Evolutionary conservation across 2,329 filamentous ascomycete genomes (phyloP).

Genomic region (Scytalidium sp.): DNA sequence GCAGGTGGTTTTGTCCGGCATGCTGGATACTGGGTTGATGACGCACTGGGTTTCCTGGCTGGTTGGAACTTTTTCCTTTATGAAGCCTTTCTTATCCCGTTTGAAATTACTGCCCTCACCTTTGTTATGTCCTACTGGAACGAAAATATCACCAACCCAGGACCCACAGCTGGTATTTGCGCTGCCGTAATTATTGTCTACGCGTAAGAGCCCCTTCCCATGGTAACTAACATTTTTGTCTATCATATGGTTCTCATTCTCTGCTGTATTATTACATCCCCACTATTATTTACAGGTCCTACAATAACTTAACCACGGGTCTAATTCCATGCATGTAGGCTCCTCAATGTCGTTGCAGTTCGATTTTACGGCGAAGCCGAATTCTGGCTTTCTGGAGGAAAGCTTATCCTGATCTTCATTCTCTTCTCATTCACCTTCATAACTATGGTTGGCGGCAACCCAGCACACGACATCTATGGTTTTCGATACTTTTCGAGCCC

Average conservation of each 20-base stretch:
- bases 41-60: slow-evolving; percentile 47
- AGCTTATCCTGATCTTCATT: slow-evolving; percentile 49
- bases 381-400: slow-evolving; percentile 59
- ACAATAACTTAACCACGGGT: too few relatives aligned
- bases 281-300: too few relatives aligned
- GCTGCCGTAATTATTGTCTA: slow-evolving; percentile 30
- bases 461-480: slow-evolving; percentile 62
- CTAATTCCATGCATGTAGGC: too few relatives aligned
- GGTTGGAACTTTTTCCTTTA: slow-evolving; percentile 61
- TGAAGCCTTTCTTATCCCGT: slow-evolving; percentile 42
- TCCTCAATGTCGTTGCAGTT: slow-evolving; percentile 61
- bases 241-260: too few relatives aligned
- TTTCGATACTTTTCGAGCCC: slow-evolving; percentile 70
- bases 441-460: slow-evolving; percentile 73
- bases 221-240: too few relatives aligned
- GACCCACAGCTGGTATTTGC: slow-evolving; percentile 29
- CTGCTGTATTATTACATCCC: too few relatives aligned
- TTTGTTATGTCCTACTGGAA: slow-evolving; percentile 39
- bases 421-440: slow-evolving; percentile 70
- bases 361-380: slow-evolving; percentile 66
- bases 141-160: too few relatives aligned
- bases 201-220: too few relatives aligned
- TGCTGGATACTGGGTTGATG: slow-evolving; percentile 48
- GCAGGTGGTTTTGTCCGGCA: slow-evolving; percentile 49
- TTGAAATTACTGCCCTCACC: slow-evolving; percentile 35